Percentiles rank a stretch among this genome's conserved stretches.
Evolutionary conservation across 257 asterid species (phyloP).

Genomic region (Capsicum chinense): DNA sequence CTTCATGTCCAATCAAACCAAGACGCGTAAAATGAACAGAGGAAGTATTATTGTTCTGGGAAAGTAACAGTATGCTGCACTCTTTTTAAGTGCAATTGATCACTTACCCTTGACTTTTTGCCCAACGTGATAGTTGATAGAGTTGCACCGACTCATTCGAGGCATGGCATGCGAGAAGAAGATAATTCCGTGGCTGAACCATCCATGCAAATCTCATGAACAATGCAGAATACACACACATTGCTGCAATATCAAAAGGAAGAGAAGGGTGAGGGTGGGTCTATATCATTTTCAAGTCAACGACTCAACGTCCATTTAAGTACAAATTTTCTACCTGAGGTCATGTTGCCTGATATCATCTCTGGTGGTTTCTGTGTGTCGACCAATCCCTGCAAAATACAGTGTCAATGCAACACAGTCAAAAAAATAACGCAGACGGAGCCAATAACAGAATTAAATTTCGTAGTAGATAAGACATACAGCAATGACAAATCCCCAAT

Average conservation of each 20-base stretch:
- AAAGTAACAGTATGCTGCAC: background rate
- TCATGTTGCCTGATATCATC: slow-evolving; percentile 97
- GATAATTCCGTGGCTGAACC: slow-evolving; percentile 95
- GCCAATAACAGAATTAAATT: background rate
- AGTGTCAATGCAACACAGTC: slow-evolving; percentile 1
- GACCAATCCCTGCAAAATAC: slow-evolving; percentile 68
- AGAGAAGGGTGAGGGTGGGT: slow-evolving; percentile 23
- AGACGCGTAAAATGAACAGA: background rate
- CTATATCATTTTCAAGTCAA: background rate
- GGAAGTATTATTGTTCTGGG: background rate
- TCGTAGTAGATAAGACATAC: slow-evolving; percentile 7
- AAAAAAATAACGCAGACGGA: background rate
- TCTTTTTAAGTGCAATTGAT: background rate
- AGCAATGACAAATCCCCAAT: slow-evolving; percentile 36
- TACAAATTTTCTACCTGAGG: slow-evolving; percentile 60
- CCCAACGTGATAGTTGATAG: slow-evolving; percentile 89
- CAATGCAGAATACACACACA: slow-evolving; percentile 88
- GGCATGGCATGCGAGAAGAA: slow-evolving; percentile 87
- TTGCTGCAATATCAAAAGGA: slow-evolving; percentile 53
- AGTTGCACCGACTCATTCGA: slow-evolving; percentile 90
- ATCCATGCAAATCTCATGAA: slow-evolving; percentile 99
- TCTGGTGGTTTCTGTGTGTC: slow-evolving; percentile 97
- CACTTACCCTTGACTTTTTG: slow-evolving; percentile 86
- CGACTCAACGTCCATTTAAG: background rate
- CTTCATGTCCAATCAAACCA: background rate